Conservation (phyloP, 106 monocot genomes). For the Allium fistulosum region DNA sequence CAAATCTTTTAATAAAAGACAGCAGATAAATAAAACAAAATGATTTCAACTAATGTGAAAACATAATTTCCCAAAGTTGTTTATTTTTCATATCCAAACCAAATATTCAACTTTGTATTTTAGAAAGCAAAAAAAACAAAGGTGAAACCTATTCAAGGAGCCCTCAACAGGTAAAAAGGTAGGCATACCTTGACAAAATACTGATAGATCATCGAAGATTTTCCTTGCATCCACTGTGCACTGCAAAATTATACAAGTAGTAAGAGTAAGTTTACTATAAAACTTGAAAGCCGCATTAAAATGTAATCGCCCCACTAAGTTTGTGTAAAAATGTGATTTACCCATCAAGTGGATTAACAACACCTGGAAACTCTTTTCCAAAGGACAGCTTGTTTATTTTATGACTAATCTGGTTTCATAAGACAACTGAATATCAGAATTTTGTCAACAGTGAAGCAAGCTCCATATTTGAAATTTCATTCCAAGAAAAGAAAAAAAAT, state of each 20-base stretch:
- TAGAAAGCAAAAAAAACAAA: too few relatives aligned
- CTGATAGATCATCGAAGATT: slow-evolving; percentile 64
- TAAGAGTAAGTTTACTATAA: too few relatives aligned
- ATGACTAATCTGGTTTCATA: slow-evolving; percentile 74
- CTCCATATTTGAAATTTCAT: not conserved
- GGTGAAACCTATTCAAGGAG: too few relatives aligned
- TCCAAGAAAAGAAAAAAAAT: not conserved
- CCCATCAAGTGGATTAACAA: slow-evolving; percentile 66
- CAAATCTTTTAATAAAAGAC: too few relatives aligned
- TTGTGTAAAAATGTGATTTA: slow-evolving; percentile 12
- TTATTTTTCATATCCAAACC: too few relatives aligned
- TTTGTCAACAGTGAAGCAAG: too few relatives aligned
- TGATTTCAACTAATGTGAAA: too few relatives aligned
- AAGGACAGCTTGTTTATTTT: slow-evolving; percentile 93
- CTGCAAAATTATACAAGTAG: slow-evolving; percentile 24
- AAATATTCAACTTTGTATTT: too few relatives aligned
- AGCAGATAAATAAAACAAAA: too few relatives aligned
- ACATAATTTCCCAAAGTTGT: too few relatives aligned
- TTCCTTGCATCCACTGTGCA: slow-evolving; percentile 61
- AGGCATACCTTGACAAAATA: slow-evolving; percentile 85
- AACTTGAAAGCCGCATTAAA: too few relatives aligned
- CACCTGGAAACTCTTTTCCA: slow-evolving; percentile 92
- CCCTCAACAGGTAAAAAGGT: not conserved
- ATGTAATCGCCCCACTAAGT: too few relatives aligned
- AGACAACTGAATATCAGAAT: not conserved